Base-by-base conservation (phyloP, 352 stramenopile species). In the Globisporangium alternatum region DNA sequence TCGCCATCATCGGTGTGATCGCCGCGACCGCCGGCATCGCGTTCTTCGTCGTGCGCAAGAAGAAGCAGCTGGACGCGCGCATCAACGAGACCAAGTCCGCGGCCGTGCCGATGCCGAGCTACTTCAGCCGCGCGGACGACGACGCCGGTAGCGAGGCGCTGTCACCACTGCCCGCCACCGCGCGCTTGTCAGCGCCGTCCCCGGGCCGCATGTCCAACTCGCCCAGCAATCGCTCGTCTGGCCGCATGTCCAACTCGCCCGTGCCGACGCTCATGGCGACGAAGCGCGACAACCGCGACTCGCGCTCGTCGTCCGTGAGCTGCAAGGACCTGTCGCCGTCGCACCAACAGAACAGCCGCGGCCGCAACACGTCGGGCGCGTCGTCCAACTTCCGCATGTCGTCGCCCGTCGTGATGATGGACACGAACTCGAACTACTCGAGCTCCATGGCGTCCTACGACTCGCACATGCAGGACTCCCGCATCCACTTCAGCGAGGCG, bases 401-500 rank as follows among this genome's bases (percentile, higher is more conserved):
- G n/a, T 88, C 79, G 47, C 78, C 76, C 39, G 74, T 71, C 51
- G 68, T 80, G 25, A 64, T 88, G 19, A 74, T 70, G 51, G 63
- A 75, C 60, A 60, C 58, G 25, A 67, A 33, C 28, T 69, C 66
- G 5, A 55, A 76, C 19, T 83, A 73, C 55, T 68, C 62, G 53
- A 69, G 49, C 63, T 82, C 70, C 35, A 41, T 41, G 35, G 69
- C 65, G 53, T 70, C 74, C 30, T 72, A 63, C 66, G 48, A 63
- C 35, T 64, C 41, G 48, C 76, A 78, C 25, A 77, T 78, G 33
- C 55, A 72, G 57, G 72, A 86, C 67, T 89, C 80, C 56, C 74
- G 79, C n/a, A 75, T 88, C 61, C 78, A 88, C 68, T 89, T 89
- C 64, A 91, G 82, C 56, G 80, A 89, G 65, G 79, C 83, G 66